Evolutionary conservation across 2,329 filamentous ascomycete species (phyloP).

Genomic region (Hypoxylon sp.): DNA sequence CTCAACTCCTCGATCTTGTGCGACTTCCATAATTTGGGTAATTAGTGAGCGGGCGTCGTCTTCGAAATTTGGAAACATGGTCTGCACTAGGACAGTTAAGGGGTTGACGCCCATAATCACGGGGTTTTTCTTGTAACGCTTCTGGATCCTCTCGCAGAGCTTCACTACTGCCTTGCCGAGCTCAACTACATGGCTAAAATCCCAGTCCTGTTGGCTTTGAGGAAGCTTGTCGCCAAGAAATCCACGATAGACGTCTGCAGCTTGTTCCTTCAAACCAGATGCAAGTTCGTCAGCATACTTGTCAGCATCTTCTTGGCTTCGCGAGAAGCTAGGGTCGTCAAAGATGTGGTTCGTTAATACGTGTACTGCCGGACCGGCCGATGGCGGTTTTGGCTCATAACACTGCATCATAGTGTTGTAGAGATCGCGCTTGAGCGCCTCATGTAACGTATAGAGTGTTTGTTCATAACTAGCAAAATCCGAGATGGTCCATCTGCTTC

Average conservation of each 20-base stretch:
- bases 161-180: constrained; percentile 87
- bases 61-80: constrained; percentile 89
- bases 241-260: constrained; percentile 79
- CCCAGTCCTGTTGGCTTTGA: constrained; percentile 81
- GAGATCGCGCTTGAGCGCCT: constrained; percentile 84
- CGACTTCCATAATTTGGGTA: constrained; percentile 77
- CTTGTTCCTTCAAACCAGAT: constrained; percentile 77
- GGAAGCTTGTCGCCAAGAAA: constrained; percentile 84
- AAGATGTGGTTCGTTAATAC: constrained; percentile 85
- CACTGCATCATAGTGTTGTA: constrained; percentile 88
- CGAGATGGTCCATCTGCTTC: constrained; percentile 71
- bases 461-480: constrained; percentile 78
- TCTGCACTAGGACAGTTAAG: constrained; percentile 77
- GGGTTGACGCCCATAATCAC: constrained; percentile 80
- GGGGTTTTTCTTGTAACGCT: constrained; percentile 87
- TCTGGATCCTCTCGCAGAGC: constrained; percentile 87
- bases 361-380: constrained; percentile 80
- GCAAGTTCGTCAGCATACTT: constrained; percentile 76
- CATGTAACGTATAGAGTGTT: constrained; percentile 77
- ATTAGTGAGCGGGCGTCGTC: constrained; percentile 88
- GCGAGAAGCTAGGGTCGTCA: constrained; percentile 77
- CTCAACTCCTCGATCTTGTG: constrained; percentile 74
- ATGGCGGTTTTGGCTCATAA: constrained; percentile 87
- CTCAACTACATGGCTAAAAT: constrained; percentile 89
- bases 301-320: constrained; percentile 72